Percentiles rank a stretch among this genome's conserved stretches.
Evolutionary conservation across 768 basidiomycete genomes (phyloP).

Genomic region (Phlebiopsis flavidoalba): DNA sequence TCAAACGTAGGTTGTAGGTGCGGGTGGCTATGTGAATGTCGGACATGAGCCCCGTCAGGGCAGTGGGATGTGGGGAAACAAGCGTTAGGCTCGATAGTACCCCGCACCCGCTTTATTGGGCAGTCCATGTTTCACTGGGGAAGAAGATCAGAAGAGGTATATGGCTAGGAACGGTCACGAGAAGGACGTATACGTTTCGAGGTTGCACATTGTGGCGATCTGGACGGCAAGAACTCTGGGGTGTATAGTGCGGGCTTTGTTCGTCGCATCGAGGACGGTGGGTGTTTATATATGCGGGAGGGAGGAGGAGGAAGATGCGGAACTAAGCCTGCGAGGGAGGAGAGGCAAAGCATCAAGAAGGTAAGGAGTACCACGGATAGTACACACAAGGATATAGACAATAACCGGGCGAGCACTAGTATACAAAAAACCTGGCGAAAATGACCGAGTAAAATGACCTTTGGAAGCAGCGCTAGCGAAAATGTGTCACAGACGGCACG

Average conservation of each 20-base stretch:
- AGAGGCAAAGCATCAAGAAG: too few relatives aligned
- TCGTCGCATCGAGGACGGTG: background rate
- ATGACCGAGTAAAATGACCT: background rate
- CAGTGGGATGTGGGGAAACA: constrained; percentile 5
- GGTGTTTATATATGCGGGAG: constrained; percentile 2
- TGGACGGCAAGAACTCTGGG: constrained; percentile 4
- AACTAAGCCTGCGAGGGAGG: constrained; percentile 6
- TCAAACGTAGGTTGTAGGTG: too few relatives aligned
- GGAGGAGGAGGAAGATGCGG: background rate
- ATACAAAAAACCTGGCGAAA: constrained; percentile 24
- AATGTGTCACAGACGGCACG: constrained; percentile 21
- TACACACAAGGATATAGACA: too few relatives aligned
- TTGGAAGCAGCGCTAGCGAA: background rate
- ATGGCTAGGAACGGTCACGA: constrained; percentile 1
- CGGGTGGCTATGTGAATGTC: constrained; percentile 31
- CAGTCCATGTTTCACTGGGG: constrained; percentile 1
- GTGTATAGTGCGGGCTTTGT: constrained; percentile 9
- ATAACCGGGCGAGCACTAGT: constrained; percentile 15
- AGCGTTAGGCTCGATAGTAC: constrained; percentile 3
- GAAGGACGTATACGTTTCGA: constrained; percentile 32
- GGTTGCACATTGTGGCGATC: constrained; percentile 30
- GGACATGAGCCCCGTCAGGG: constrained; percentile 20
- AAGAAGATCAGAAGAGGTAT: constrained; percentile 8
- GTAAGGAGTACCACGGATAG: too few relatives aligned
- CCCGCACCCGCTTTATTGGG: constrained; percentile 11